phyloP scores from a whole-genome alignment of 306 rosid genomes.

The Prosopis cineraria region DNA sequence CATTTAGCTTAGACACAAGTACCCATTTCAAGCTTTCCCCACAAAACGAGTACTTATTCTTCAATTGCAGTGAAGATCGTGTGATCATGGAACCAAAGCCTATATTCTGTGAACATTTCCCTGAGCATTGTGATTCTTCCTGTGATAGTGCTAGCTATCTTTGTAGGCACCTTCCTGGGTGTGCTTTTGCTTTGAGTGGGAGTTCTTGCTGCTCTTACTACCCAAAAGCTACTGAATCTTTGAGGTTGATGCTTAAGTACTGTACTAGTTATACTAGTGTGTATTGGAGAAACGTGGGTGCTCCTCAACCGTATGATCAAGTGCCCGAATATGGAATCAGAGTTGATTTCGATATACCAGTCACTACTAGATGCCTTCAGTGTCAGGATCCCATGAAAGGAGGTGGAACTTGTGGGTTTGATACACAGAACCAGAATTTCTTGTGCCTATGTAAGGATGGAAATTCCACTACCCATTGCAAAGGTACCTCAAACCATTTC shows the following conservation, averaged over 20 bases:
- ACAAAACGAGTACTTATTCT: conserved; percentile 85
- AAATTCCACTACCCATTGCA: conserved; percentile 79
- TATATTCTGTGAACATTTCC: conserved; percentile 76
- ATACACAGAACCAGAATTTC: conserved; percentile 52
- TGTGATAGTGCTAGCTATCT: conserved; percentile 91
- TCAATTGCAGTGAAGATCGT: conserved; percentile 72
- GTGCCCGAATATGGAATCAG: conserved; percentile 87
- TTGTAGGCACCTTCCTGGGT: conserved; percentile 81
- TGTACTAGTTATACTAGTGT: conserved; percentile 82
- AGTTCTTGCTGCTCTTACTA: conserved; percentile 85
- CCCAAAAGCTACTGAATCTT: conserved; percentile 80
- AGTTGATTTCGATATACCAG: conserved; percentile 80
- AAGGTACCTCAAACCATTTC: conserved; percentile 48
- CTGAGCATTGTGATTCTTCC: conserved; percentile 79
- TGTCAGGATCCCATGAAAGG: conserved; percentile 83
- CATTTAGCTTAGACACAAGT: conserved; percentile 78
- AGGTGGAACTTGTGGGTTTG: conserved; percentile 87
- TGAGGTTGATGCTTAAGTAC: conserved; percentile 75
- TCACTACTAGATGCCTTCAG: conserved; percentile 76
- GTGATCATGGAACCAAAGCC: conserved; percentile 86
- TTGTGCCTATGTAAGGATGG: conserved; percentile 70
- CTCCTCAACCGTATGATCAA: conserved; percentile 75
- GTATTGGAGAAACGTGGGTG: conserved; percentile 84
- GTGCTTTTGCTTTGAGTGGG: conserved; percentile 48
- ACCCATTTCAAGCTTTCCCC: conserved; percentile 70